These are phyloP conservation scores for Pouteria glomerata DNA, from an alignment of 148 eudicot genomes.

Conservation along the genomic window DNA sequence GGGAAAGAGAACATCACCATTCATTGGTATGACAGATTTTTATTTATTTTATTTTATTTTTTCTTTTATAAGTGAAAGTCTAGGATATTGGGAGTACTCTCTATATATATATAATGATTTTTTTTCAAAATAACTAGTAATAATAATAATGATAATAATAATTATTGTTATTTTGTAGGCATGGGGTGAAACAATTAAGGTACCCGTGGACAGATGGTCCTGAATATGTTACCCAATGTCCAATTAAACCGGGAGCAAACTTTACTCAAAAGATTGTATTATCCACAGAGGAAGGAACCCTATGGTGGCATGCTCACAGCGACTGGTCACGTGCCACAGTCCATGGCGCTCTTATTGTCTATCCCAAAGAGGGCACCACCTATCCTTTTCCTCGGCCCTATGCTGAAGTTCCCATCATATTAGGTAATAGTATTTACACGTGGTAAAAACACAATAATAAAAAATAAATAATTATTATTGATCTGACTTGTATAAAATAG, in stretches of 20 bases:
- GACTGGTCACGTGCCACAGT: constrained; percentile 19
- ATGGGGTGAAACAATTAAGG: constrained; percentile 10
- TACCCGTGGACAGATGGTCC: constrained; percentile 18
- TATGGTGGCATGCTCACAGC: constrained; percentile 22
- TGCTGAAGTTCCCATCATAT: constrained; percentile 7
- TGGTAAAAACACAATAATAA: too few relatives aligned
- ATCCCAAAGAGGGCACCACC: background rate
- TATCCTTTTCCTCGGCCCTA: constrained; percentile 11
- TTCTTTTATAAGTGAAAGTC: too few relatives aligned
- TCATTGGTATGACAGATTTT: too few relatives aligned
- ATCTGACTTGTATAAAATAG: too few relatives aligned
- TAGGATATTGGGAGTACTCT: too few relatives aligned
- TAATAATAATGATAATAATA: too few relatives aligned
- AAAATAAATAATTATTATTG: too few relatives aligned
- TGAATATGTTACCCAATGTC: constrained; percentile 10
- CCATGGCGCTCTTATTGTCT: constrained; percentile 8
- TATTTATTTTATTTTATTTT: too few relatives aligned
- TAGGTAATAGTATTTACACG: too few relatives aligned
- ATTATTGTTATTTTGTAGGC: too few relatives aligned
- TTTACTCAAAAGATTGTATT: constrained; percentile 6
- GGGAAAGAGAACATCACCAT: constrained; percentile 16
- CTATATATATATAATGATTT: too few relatives aligned
- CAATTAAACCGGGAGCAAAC: constrained; percentile 1
- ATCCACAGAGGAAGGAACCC: constrained; percentile 16
- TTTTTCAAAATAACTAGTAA: too few relatives aligned